phyloP scores from a whole-genome alignment of 768 basidiomycete genomes.

The Mycena kentingensis region DNA sequence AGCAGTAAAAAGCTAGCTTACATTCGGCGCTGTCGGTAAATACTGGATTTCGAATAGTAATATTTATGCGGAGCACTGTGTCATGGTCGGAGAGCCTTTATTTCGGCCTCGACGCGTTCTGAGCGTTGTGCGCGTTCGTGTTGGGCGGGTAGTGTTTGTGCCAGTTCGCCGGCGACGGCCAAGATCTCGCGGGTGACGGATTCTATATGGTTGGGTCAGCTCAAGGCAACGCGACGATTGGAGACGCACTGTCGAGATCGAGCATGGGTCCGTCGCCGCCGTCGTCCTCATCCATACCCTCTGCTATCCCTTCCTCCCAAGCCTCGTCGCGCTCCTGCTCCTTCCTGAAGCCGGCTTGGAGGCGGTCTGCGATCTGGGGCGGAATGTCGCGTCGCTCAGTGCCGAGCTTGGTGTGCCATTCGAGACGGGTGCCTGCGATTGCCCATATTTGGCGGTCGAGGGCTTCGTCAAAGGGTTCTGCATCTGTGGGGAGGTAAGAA shows the following conservation, averaged over 20 bases:
- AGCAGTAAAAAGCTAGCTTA: no score
- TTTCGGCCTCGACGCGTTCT: conserved; percentile 46
- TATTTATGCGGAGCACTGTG: no score
- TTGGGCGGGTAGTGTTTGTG: conserved; percentile 50
- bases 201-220: background rate
- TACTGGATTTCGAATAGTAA: conserved; percentile 9
- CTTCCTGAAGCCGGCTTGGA: conserved; percentile 35
- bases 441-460: conserved; percentile 84
- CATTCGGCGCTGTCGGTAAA: no score
- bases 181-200: conserved; percentile 8
- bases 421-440: conserved; percentile 69
- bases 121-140: conserved; percentile 52
- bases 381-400: conserved; percentile 68
- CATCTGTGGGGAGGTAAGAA: conserved; percentile 41
- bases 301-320: conserved; percentile 24
- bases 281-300: conserved; percentile 3
- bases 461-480: conserved; percentile 84
- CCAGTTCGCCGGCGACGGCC: conserved; percentile 11
- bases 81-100: conserved; percentile 43
- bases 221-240: background rate
- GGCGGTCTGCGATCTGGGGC: conserved; percentile 44
- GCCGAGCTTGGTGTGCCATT: conserved; percentile 75
- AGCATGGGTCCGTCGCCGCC: conserved; percentile 3
- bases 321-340: conserved; percentile 34
- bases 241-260: conserved; percentile 26